Evolutionary conservation across 2,329 filamentous ascomycete species (phyloP).

Genomic region (Fusarium sp.): DNA sequence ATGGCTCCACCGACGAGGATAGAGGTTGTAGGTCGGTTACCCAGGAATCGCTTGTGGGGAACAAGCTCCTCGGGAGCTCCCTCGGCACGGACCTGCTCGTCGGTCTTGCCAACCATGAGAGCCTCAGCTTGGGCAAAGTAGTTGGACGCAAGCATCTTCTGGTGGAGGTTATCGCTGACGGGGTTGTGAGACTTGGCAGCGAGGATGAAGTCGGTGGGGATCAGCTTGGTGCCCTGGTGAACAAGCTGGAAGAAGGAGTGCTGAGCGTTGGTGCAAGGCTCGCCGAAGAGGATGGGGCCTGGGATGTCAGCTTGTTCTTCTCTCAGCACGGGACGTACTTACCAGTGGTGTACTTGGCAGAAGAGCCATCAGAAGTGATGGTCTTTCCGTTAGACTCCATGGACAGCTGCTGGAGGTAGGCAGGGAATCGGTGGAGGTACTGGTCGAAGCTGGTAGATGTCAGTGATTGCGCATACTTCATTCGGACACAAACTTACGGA

Average conservation of each 20-base stretch:
- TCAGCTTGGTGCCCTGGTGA: conserved; percentile 98
- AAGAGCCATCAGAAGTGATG: conserved; percentile 87
- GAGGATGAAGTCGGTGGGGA: conserved; percentile 97
- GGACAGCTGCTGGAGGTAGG: conserved; percentile 97
- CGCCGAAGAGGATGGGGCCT: conserved; percentile 92
- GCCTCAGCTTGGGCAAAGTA: conserved; percentile 92
- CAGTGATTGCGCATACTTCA: conserved; percentile 8
- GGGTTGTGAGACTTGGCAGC: conserved; percentile 98
- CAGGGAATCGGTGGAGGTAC: conserved; percentile 98
- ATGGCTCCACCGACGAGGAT: conserved; percentile 93
- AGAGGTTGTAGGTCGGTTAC: conserved; percentile 95
- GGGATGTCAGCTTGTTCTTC: conserved; percentile 35
- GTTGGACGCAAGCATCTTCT: conserved; percentile 95
- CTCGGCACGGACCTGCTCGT: conserved; percentile 83
- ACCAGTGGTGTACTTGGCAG: conserved; percentile 96
- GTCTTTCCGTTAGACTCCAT: conserved; percentile 99
- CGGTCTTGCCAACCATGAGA: conserved; percentile 90
- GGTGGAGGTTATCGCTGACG: conserved; percentile 90
- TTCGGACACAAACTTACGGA: conserved; percentile 73
- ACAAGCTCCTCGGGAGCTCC: conserved; percentile 80
- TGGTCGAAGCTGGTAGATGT: conserved; percentile 83
- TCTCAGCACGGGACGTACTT: conserved; percentile 25
- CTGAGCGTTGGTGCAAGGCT: conserved; percentile 98
- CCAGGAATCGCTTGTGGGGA: conserved; percentile 99
- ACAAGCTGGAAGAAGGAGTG: conserved; percentile 99